Percentiles rank a stretch among this genome's conserved stretches.
These are phyloP conservation scores for Prunus yedoensis DNA, from an alignment of 331 rosid genomes.

Conservation along the genomic window DNA sequence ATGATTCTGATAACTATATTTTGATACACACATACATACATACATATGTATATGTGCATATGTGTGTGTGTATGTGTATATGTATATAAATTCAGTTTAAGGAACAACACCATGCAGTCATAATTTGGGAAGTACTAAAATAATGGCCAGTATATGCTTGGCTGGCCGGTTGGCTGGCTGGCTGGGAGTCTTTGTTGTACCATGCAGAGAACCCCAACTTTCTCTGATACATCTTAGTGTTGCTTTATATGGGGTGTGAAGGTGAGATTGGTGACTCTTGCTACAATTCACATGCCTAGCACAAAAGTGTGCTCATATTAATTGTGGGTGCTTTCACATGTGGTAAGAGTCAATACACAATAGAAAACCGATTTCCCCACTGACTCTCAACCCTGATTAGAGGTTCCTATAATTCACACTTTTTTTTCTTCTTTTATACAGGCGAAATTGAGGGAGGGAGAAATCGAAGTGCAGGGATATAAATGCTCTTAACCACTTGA, in stretches of 20 bases:
- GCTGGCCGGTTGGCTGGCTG: neutral
- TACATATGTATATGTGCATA: neutral
- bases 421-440: too few relatives aligned
- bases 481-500: too few relatives aligned
- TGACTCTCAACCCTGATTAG: neutral
- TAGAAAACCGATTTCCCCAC: slow-evolving; percentile 10
- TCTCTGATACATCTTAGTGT: slow-evolving; percentile 5
- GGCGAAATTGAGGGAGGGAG: neutral
- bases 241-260: slow-evolving; percentile 38
- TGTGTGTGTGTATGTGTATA: neutral
- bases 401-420: slow-evolving; percentile 10
- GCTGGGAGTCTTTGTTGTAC: slow-evolving; percentile 12
- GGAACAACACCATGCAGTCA: slow-evolving; percentile 5
- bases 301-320: slow-evolving; percentile 36
- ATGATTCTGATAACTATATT: neutral
- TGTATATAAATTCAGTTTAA: neutral
- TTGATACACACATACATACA: too few relatives aligned
- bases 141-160: neutral
- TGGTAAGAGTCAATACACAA: slow-evolving; percentile 27
- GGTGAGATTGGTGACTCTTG: slow-evolving; percentile 29
- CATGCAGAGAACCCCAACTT: slow-evolving; percentile 11
- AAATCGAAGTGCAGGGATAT: too few relatives aligned
- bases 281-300: slow-evolving; percentile 55
- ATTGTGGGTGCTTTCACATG: slow-evolving; percentile 30
- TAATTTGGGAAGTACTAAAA: neutral